A percentile compares a stretch with the other conserved stretches of the same genome.
These are phyloP conservation scores for Posidonia australis DNA, from an alignment of 106 monocot genomes.

Conservation along the genomic window DNA sequence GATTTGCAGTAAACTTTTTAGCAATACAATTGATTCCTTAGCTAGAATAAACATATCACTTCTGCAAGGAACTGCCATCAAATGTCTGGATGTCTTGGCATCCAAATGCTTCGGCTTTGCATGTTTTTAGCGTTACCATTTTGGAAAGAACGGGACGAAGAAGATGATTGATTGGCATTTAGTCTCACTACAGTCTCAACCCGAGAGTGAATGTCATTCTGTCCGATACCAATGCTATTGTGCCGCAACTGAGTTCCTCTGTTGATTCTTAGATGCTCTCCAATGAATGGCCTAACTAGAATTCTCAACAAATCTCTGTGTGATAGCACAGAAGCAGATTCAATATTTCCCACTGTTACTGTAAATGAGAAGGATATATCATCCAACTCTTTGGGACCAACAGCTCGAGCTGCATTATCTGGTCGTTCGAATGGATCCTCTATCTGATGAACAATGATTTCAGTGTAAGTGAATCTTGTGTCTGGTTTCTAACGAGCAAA, in stretches of 20 bases:
- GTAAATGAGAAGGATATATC: constrained; percentile 3
- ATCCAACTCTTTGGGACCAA: neutral
- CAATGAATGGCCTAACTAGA: constrained; percentile 4
- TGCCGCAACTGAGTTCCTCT: neutral
- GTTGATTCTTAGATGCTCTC: neutral
- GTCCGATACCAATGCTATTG: neutral
- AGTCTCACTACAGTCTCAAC: neutral
- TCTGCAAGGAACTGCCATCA: no score
- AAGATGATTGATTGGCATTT: neutral
- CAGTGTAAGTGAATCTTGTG: neutral
- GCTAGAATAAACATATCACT: no score
- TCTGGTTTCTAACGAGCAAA: neutral
- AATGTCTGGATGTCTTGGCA: no score
- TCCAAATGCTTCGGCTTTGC: no score
- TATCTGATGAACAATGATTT: constrained; percentile 6
- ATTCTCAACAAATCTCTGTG: neutral
- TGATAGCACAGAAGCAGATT: neutral
- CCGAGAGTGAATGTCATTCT: neutral
- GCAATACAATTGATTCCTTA: no score
- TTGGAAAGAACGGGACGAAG: neutral
- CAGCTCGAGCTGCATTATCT: constrained; percentile 15
- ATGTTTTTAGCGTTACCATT: no score
- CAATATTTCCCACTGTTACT: constrained; percentile 1
- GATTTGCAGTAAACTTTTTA: no score
- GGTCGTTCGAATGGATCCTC: constrained; percentile 17